Base-by-base conservation (phyloP, 345 rosid genomes). In the Linum trigynum region DNA sequence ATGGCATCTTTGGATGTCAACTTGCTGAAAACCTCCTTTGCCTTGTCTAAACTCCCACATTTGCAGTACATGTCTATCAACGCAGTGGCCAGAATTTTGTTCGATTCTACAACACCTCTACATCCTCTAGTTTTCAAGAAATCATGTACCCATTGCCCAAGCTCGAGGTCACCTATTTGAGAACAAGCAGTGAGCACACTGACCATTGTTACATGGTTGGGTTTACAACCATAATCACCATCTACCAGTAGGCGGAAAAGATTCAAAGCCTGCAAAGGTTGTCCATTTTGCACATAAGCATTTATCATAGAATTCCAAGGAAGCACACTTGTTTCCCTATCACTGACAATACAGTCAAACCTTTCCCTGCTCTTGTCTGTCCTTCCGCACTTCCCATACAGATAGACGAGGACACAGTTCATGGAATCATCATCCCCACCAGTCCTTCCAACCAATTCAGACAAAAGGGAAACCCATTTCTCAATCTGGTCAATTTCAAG, bases 191-290 rank as follows among this genome's bases (percentile, higher is more conserved):
- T 70, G 51, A 80, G 76, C 63, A 80, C 78, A 12, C 79, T 75
- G 16, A 80, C 81, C 84, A 80, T 75, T 4, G 79, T 80, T n/a
- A 77, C 81, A 60, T 80, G 81, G 68, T 80, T 80, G 7, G 84
- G 81, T 38, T 35, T 72, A 60, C 59, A 50, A 23, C 32, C 32
- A 61, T 50, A 60, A 39, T 41, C 23, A 51, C 65, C 66, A 39
- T 63, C 66, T 14, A 59, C 39, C 85, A 81, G 74, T 38, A 36
- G n/a, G 45, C 75, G 73, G 62, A 81, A 78, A 64, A 76, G 70
- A 57, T 45, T 16, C 64, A 78, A 57, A 45, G 79, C 82, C 67
- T 77, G 79, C 39, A 71, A 41, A 4, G 84, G 76, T 61, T 51
- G 64, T 50, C 78, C 76, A 63, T 77, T 80, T 64, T 71, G 81